These are phyloP conservation scores for Nothopassalora personata DNA, from an alignment of 2,329 filamentous ascomycete species.

Conservation along the genomic window DNA sequence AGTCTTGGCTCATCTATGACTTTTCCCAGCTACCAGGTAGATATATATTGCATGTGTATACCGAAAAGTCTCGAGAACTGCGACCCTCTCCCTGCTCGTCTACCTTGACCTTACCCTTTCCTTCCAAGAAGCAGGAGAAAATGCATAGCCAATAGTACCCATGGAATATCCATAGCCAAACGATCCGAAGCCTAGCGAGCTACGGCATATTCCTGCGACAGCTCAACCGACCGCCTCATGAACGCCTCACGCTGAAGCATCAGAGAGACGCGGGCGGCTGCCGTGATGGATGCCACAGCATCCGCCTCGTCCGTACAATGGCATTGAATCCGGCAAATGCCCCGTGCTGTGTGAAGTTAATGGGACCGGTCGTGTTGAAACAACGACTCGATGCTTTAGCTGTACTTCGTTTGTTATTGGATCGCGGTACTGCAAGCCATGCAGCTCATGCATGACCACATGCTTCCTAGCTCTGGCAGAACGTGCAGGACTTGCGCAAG, in stretches of 20 bases:
- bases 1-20: slow-evolving; percentile 1
- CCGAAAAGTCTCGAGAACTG: neutral
- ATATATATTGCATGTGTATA: neutral
- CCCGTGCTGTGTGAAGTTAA: neutral
- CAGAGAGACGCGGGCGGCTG: neutral
- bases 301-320: slow-evolving; percentile 1
- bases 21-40: slow-evolving; percentile 1
- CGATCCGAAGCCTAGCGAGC: neutral
- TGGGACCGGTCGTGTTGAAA: neutral
- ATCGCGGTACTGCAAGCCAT: neutral
- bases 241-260: neutral
- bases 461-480: neutral
- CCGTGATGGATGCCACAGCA: neutral
- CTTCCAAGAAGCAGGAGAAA: neutral
- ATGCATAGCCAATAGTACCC: neutral
- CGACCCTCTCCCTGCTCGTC: neutral
- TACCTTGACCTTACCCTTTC: neutral
- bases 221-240: neutral
- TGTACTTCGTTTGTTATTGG: neutral
- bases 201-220: neutral
- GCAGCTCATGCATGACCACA: neutral
- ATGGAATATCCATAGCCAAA: neutral
- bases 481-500: slow-evolving; percentile 1
- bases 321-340: neutral
- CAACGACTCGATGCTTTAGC: neutral